A percentile compares a stretch with the other conserved stretches of the same genome.
These are phyloP conservation scores for Alternaria sp. DNA, from an alignment of 2,329 filamentous ascomycete species.

Conservation along the genomic window DNA sequence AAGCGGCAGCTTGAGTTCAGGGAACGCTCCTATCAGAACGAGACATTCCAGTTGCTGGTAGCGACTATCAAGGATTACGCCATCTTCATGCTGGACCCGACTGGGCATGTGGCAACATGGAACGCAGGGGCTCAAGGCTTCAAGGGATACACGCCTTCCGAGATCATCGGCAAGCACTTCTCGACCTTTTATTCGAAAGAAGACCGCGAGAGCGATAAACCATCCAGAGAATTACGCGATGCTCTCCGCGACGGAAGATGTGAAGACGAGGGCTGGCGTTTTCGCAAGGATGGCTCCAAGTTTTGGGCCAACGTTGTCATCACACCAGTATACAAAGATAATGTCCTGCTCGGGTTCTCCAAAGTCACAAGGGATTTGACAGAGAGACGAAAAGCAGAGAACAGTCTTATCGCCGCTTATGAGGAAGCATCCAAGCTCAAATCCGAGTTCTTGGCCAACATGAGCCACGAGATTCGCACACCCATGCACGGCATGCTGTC, in stretches of 20 bases:
- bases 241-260: conserved; percentile 65
- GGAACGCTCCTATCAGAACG: conserved; percentile 57
- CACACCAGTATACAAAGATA: conserved; percentile 63
- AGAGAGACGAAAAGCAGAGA: conserved; percentile 64
- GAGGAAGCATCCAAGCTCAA: conserved; percentile 71
- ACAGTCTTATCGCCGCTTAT: conserved; percentile 64
- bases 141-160: conserved; percentile 64
- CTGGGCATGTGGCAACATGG: conserved; percentile 66
- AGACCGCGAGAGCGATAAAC: conserved; percentile 61
- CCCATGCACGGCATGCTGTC: conserved; percentile 70
- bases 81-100: conserved; percentile 68
- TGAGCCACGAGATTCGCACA: conserved; percentile 71
- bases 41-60: conserved; percentile 68
- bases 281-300: conserved; percentile 64
- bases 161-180: conserved; percentile 67
- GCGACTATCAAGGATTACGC: conserved; percentile 69
- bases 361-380: conserved; percentile 68
- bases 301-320: conserved; percentile 70
- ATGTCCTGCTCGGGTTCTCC: conserved; percentile 64
- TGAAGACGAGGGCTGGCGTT: conserved; percentile 68
- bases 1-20: conserved; percentile 52
- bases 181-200: conserved; percentile 65
- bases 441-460: conserved; percentile 69
- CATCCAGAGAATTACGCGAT: conserved; percentile 60
- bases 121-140: conserved; percentile 64